Evolutionary conservation across 2,329 filamentous ascomycete species (phyloP).

Genomic region (Tympanopsis confertula): DNA sequence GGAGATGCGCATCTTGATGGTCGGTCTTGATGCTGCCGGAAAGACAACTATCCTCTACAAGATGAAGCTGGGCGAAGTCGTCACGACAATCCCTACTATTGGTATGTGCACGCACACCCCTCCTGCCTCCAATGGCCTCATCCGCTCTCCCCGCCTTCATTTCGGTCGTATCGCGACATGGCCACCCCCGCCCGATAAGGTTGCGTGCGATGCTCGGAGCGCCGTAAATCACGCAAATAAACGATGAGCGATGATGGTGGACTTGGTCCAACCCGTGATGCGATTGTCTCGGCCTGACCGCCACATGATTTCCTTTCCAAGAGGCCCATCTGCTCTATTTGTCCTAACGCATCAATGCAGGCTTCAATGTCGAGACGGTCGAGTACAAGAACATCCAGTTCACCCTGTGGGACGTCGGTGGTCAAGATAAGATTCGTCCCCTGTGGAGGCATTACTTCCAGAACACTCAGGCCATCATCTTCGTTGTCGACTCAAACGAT

Average conservation of each 20-base stretch:
- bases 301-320: conserved; percentile 1
- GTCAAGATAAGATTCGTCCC: conserved; percentile 99
- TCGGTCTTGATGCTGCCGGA: conserved; percentile 97
- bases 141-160: neutral
- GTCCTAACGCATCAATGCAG: conserved; percentile 25
- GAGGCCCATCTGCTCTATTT: conserved; percentile 9
- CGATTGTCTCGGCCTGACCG: conserved; percentile 1
- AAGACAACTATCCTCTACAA: conserved; percentile 99
- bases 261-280: conserved; percentile 1
- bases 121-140: conserved; percentile 7
- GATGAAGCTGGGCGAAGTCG: conserved; percentile 98
- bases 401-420: conserved; percentile 99
- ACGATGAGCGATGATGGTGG: neutral
- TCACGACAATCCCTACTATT: conserved; percentile 97
- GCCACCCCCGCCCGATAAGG: too few relatives aligned
- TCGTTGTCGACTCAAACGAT: conserved; percentile 98
- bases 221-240: neutral
- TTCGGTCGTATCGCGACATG: neutral
- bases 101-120: conserved; percentile 41
- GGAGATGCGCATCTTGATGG: conserved; percentile 99
- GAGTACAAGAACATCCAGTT: conserved; percentile 99
- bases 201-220: too few relatives aligned
- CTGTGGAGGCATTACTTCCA: conserved; percentile 99
- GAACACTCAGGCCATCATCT: conserved; percentile 98
- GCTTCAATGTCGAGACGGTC: conserved; percentile 99